Base-by-base conservation (phyloP, 139 green algal species). In the Chara braunii region DNA sequence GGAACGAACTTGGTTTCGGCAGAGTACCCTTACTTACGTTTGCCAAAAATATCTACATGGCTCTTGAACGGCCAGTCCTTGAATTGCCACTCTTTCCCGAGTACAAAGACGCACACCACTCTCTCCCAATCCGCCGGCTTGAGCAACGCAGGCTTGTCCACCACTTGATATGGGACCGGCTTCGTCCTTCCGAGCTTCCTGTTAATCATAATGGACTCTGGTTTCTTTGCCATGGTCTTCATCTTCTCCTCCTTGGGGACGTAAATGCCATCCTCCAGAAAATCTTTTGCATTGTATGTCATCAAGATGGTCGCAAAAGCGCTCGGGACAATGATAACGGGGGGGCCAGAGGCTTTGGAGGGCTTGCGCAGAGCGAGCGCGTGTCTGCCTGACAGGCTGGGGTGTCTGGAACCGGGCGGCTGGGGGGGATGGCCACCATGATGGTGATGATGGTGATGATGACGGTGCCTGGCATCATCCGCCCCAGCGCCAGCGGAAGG, bases 41-140 rank as follows among this genome's bases (percentile, higher is more conserved):
- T 6, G n/a, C 35, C 30, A 14, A 70, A 64, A 8, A 56, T 70
- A 3, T 74, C 64, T 4, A 55, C 24, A 2, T 32, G 51, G 28
- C 52, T 51, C 29, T 72, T 43, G 30, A 70, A 85, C 8, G 83
- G 83, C 67, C 73, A 89, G 22, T 72, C 73, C 53, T 86, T 86
- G 72, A 89, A 90, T 73, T 89, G 83, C 83, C 83, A 89, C 12
- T 74, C 37, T 64, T 83, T 82, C 40, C 83, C 83, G 33, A 75
- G 56, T 45, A 82, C 83, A 56, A 90, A 82, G 14, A 89, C 79
- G 3, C 75, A 80, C 36, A 90, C 83, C 34, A 89, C 84, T 0
- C 83, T 68, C 14, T 78, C 32, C 83, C 83, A 88, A 43, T 84
- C 83, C 43, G n/a, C n/a, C n/a, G n/a, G n/a, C n/a, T n/a, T n/a